These are phyloP conservation scores for Cordyceps tenuipes DNA, from an alignment of 2,329 filamentous ascomycete species.

Conservation along the genomic window DNA sequence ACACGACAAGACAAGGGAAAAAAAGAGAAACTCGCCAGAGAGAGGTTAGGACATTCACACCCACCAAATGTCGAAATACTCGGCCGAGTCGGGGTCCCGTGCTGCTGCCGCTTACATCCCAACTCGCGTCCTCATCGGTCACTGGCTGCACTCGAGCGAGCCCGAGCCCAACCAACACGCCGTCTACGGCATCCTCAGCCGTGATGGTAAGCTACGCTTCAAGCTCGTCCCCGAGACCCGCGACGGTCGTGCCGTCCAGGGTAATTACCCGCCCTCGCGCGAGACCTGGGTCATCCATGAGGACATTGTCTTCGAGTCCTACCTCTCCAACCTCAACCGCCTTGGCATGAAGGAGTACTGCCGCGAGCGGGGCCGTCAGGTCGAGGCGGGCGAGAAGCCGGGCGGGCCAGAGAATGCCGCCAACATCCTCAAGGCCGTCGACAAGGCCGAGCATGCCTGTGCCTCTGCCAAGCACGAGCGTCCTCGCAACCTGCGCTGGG, in stretches of 20 bases:
- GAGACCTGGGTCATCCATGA: constrained; percentile 10
- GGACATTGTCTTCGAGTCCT: constrained; percentile 9
- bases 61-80: constrained; percentile 1
- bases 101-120: neutral
- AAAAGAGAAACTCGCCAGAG: neutral
- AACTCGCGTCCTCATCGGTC: constrained; percentile 7
- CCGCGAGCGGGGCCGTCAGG: constrained; percentile 7
- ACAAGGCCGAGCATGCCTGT: constrained; percentile 4
- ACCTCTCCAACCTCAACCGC: constrained; percentile 10
- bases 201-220: constrained; percentile 11
- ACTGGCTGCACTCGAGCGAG: constrained; percentile 11
- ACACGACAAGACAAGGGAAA: neutral
- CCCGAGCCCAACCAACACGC: constrained; percentile 12
- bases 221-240: constrained; percentile 11
- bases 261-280: constrained; percentile 5
- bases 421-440: constrained; percentile 12
- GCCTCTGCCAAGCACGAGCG: constrained; percentile 4
- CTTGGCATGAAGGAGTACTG: constrained; percentile 12
- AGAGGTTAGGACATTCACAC: neutral
- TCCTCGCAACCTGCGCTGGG: constrained; percentile 11
- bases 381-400: neutral
- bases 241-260: constrained; percentile 4
- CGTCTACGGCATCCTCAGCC: constrained; percentile 12
- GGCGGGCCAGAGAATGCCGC: constrained; percentile 5
- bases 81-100: neutral